phyloP scores from a whole-genome alignment of 23 red algal genomes.

The Chondrus crispus region DNA sequence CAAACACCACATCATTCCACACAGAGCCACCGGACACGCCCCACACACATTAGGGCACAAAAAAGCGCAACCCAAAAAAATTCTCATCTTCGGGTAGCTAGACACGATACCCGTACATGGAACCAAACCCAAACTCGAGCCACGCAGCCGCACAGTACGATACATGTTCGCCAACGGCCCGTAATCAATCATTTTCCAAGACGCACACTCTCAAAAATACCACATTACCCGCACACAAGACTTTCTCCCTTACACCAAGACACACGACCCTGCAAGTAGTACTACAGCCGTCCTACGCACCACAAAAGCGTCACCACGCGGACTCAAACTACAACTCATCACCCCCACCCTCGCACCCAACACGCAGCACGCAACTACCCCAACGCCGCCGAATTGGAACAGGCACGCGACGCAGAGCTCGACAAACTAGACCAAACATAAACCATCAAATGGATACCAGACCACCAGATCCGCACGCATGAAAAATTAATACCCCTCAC shows the following conservation, averaged over 20 bases:
- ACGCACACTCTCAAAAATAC: background rate
- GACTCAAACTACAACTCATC: background rate
- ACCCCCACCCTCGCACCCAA: background rate
- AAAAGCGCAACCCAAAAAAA: background rate
- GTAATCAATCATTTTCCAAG: background rate
- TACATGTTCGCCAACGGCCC: background rate
- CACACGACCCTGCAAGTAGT: background rate
- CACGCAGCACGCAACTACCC: background rate
- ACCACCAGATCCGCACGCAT: background rate
- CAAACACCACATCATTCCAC: conserved; percentile 2
- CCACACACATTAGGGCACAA: background rate
- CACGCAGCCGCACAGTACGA: background rate
- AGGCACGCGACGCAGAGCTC: background rate
- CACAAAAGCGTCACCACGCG: background rate
- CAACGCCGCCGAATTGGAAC: background rate
- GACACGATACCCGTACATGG: background rate
- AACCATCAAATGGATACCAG: background rate
- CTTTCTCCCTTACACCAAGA: conserved; percentile 18
- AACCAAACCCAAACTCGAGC: background rate
- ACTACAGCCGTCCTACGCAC: background rate
- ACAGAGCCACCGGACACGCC: background rate
- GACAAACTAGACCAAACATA: background rate
- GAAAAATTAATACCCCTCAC: background rate
- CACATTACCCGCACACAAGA: background rate
- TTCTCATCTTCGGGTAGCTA: background rate